Base-by-base conservation (phyloP, 1,284 basidiomycete genomes). In the Athelia psychrophila region DNA sequence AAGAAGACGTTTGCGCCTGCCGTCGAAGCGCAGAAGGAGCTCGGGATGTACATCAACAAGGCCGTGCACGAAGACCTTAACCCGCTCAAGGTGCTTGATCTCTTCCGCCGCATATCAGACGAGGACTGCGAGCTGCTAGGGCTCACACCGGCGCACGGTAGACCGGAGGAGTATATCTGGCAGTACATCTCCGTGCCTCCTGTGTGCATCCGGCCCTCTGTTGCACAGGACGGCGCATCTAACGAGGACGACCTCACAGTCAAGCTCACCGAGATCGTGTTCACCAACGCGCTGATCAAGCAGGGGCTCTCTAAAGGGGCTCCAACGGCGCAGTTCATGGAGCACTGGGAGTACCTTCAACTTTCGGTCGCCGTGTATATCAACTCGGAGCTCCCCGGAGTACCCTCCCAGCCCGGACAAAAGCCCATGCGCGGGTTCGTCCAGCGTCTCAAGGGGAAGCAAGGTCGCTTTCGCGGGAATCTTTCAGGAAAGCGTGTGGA, bases 171-270 rank as follows among this genome's bases (percentile, higher is more conserved):
- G 66, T 98, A 96, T 66, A 86, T 99, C 53, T 99, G 97, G 97
- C 96, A 98, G 69, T 99, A 99, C 70, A 88, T 99, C 16, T 97
- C 95, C 30, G 97, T 99, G 15, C 97, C 97, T 18, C 97, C 97
- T 0, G 95, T 98, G 36, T 97, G 93, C 66, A 99, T 99, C 54
- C 86, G 97, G 44, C 97, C 97, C 0, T 98, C 95, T 4, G 97
- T 99, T 1, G 90, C 92, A 0, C 97, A 99, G 68, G 97, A 99
- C 62, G 93, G 91, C 13, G 95, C 95, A 16, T 95, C 92, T 25
- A 99, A 98, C 65, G 97, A 99, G 73, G 97, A 99, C 62, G 97
- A 99, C 67, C 78, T 99, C 33, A 99, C 97, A 0, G 93, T 97
- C 59, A 99, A 99, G 66, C 82, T 99, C 15, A 93, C 93, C 4